Evolutionary conservation across 192 early-diverging fungal genomes (phyloP), one percentile per base, ranked within the genome.

Genomic region (Phycomyces nitens): DNA sequence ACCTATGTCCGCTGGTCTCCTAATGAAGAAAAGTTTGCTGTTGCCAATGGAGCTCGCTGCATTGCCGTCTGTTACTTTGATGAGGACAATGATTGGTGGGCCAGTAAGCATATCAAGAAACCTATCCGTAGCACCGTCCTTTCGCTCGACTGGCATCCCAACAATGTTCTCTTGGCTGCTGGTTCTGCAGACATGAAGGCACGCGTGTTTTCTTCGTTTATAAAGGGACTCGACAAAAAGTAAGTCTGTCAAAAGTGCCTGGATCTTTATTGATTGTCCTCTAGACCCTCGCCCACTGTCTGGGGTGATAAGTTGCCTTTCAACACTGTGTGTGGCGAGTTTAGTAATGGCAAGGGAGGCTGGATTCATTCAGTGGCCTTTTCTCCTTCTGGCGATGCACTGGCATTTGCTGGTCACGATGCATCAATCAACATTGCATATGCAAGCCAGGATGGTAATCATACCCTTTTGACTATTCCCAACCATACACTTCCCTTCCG

Each of bases 241-340:
- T 85, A 43, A 50, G 23, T 57, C 18, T 26, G n/a, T n/a, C n/a
- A n/a, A n/a, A n/a, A n/a, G n/a, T n/a, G n/a, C n/a, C n/a, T n/a
- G n/a, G 16, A 29, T 67, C 5, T 60, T 52, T 18, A 22, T 18
- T 5, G 12, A 15, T 21, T 41, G 23, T 47, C 58, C 18, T 40
- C 5, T 75, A 84, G 76, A 58, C 89, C 92, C 9, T 72, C 88
- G n/a, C 70, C 90, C 60, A 82, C 88, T 3, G 85, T 89, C 14
- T 98, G 96, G 96, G 96, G 94, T 27, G 94, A 95, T 58, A 92
- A 93, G 62, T 76, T 96, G 23, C 94, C 94, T 8, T 96, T 98
- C 75, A 93, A 88, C 72, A 93, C 90, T 22, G 76, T 99, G 11
- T 94, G 91, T 62, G 93, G 88, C 41, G 97, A 99, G 65, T 96